phyloP scores from a whole-genome alignment of 805 yeast genomes.

The Nematodospora valgi region DNA sequence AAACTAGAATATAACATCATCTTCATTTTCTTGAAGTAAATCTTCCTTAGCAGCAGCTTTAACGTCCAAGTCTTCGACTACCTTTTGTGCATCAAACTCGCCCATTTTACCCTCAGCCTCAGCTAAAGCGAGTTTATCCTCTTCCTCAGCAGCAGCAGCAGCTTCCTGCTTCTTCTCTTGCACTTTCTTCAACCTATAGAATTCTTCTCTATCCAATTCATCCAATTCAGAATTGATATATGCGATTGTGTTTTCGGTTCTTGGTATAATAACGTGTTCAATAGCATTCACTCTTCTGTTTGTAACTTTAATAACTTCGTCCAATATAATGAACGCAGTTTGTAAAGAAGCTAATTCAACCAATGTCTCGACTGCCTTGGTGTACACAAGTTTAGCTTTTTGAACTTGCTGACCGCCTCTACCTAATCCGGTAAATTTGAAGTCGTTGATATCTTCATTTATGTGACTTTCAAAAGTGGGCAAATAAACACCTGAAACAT shows the following conservation, averaged over 20 bases:
- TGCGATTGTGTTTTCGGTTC: slow-evolving; percentile 91
- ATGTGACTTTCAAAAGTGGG: slow-evolving; percentile 89
- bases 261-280: slow-evolving; percentile 96
- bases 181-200: slow-evolving; percentile 92
- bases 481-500: slow-evolving; percentile 91
- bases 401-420: slow-evolving; percentile 98
- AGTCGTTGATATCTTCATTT: slow-evolving; percentile 85
- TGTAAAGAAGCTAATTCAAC: slow-evolving; percentile 95
- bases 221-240: slow-evolving; percentile 94
- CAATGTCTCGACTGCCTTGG: slow-evolving; percentile 94
- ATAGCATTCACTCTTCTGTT: slow-evolving; percentile 98
- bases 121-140: slow-evolving; percentile 21
- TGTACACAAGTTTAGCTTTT: slow-evolving; percentile 87
- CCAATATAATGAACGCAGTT: slow-evolving; percentile 93
- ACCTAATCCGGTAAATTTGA: slow-evolving; percentile 94
- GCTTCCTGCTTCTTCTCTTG: slow-evolving; percentile 91
- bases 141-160: slow-evolving; percentile 61
- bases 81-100: slow-evolving; percentile 25
- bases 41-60: slow-evolving; percentile 16
- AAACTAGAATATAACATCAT: slow-evolving; percentile 41
- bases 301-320: slow-evolving; percentile 96
- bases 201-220: slow-evolving; percentile 97
- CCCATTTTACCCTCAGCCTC: slow-evolving; percentile 9
- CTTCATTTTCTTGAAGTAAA: slow-evolving; percentile 40
- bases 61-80: slow-evolving; percentile 24